These are phyloP conservation scores for Mycena galopus DNA, from an alignment of 768 basidiomycete species.

Conservation along the genomic window DNA sequence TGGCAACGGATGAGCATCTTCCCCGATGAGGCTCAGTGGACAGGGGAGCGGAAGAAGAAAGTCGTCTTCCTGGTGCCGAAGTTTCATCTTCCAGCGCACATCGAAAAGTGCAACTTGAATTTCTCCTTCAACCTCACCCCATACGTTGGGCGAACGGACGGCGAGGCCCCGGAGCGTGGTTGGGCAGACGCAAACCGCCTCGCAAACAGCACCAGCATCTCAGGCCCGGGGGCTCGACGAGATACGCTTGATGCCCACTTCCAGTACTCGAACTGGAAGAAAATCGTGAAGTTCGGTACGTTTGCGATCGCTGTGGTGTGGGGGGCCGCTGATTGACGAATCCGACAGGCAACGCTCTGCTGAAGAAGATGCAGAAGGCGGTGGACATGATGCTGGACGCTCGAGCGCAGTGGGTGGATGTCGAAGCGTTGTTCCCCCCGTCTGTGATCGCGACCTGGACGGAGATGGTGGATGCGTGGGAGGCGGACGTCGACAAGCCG, in stretches of 20 bases:
- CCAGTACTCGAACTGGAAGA: too few species aligned
- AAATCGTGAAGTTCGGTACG: background rate
- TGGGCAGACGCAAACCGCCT: too few species aligned
- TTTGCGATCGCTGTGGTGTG: background rate
- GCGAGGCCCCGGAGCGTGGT: too few species aligned
- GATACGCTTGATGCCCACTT: too few species aligned
- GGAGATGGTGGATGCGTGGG: slow-evolving; percentile 21
- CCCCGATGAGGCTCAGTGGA: too few species aligned
- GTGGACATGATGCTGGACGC: background rate
- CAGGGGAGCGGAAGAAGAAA: background rate
- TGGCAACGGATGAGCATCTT: too few species aligned
- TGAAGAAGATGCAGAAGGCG: too few species aligned
- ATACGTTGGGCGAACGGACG: too few species aligned
- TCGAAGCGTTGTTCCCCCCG: slow-evolving; percentile 32
- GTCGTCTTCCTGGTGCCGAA: slow-evolving; percentile 41
- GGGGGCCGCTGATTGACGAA: background rate
- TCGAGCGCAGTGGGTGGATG: background rate
- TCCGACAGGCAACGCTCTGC: background rate
- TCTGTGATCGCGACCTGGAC: slow-evolving; percentile 38
- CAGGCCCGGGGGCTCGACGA: too few species aligned
- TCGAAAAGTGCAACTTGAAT: slow-evolving; percentile 40
- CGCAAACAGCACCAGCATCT: too few species aligned
- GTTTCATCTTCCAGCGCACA: slow-evolving; percentile 48
- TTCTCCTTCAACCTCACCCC: too few species aligned
- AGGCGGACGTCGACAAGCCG: slow-evolving; percentile 12